phyloP scores from a whole-genome alignment of 441 rosid genomes.

The Mallotus repandus region DNA sequence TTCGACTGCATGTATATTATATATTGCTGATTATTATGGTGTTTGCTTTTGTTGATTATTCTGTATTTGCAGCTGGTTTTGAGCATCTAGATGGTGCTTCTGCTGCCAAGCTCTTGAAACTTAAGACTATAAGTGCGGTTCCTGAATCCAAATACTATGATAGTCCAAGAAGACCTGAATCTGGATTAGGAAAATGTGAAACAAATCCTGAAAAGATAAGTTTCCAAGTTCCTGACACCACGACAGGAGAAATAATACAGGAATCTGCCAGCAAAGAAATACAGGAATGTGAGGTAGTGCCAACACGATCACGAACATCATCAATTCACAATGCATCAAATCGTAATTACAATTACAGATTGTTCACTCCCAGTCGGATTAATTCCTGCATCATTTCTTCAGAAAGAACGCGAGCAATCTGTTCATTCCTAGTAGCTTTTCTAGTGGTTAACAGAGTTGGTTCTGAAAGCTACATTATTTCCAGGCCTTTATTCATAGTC shows the following conservation, averaged over 20 bases:
- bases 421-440: conserved; percentile 52
- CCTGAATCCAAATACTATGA: conserved; percentile 1
- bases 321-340: conserved; percentile 20
- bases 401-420: conserved; percentile 50
- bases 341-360: conserved; percentile 2
- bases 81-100: background rate
- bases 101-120: conserved; percentile 13
- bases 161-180: background rate
- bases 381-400: conserved; percentile 57
- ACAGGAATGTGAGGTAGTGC: conserved; percentile 10
- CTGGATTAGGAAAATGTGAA: background rate
- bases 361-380: conserved; percentile 55
- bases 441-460: conserved; percentile 46
- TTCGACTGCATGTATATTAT: too few species aligned
- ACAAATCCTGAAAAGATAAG: conserved; percentile 8
- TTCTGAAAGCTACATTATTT: conserved; percentile 39
- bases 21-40: too few species aligned
- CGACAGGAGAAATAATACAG: background rate
- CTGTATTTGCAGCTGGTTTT: conserved; percentile 19
- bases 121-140: background rate
- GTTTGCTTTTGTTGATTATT: background rate
- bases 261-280: background rate
- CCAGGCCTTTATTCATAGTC: conserved; percentile 65
- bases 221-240: conserved; percentile 7
- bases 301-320: conserved; percentile 2